Evolutionary conservation across 176 grass and related monocot genomes (phyloP), one percentile per base, ranked within the genome.

Genomic region (Phragmites australis): DNA sequence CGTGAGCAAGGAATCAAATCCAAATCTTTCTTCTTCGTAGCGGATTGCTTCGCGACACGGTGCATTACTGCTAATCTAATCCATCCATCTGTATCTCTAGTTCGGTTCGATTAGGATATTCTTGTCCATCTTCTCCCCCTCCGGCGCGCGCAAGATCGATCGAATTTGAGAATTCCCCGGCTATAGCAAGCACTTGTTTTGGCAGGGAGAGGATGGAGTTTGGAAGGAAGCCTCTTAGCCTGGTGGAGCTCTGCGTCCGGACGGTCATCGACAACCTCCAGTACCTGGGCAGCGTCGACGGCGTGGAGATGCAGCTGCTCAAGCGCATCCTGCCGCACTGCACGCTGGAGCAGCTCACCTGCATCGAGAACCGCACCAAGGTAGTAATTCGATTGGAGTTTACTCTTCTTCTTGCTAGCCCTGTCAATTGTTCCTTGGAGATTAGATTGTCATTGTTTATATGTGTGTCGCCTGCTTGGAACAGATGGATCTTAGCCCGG

Each of bases 281-380:
- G 42, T 25, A 74, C 43, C 12, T 90, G 1, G 15, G 9, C 41
- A 51, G 30, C 66, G 60, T 90, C 10, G 85, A 86, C 2, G 72
- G 72, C 27, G 15, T 90, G 27, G 83, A 87, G 76, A 57, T 41
- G 78, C 10, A 75, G 6, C 81, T 90, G 50, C 88, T 90, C 14
- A 41, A 69, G 53, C 59, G 80, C 57, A 90, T 90, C 76, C 75
- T 90, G 59, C 88, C 88, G 3, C 88, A 87, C 54, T 90, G 88
- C 70, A 87, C 57, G 45, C 15, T 76, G 75, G 73, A 80, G 1
- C 79, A 90, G 1, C 66, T 90, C 43, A 75, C 30, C 8, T 46
- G 9, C 1, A 80, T 90, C 0, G 84, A 88, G 75, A 39, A 22
- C 6, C 18, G 34, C 9, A 90, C 85, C 11, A 1, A 84, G 43